Percentiles rank a stretch among this genome's conserved stretches.
Conservation (phyloP, 768 basidiomycete species). For the Boletus sensibilis region DNA sequence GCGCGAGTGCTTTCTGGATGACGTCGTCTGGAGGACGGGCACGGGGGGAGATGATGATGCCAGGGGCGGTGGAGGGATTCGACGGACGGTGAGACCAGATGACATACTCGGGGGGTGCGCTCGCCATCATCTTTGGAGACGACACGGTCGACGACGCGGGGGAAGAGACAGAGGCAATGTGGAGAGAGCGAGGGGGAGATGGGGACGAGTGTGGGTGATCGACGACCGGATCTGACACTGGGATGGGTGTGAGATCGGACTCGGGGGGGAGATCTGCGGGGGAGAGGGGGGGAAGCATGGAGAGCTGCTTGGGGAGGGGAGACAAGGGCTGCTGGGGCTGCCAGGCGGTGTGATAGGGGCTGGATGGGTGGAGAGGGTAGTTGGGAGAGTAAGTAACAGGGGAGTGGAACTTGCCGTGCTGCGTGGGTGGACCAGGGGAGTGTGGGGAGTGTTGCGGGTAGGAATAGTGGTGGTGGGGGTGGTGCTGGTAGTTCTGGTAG, state of each 20-base stretch:
- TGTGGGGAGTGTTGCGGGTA: constrained; percentile 33
- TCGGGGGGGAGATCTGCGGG: not conserved
- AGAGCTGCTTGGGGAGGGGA: constrained; percentile 62
- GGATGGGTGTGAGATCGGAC: constrained; percentile 5
- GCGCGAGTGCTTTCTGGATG: constrained; percentile 51
- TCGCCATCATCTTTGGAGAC: not conserved
- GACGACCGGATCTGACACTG: not conserved
- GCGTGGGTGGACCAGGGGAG: constrained; percentile 28
- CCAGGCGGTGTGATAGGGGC: constrained; percentile 45
- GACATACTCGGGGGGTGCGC: constrained; percentile 42
- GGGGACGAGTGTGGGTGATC: constrained; percentile 16
- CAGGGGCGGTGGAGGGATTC: constrained; percentile 62
- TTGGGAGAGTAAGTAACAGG: constrained; percentile 37
- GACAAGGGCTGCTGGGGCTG: constrained; percentile 48
- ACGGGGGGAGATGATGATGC: constrained; percentile 66
- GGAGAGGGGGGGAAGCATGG: constrained; percentile 41
- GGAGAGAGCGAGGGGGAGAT: constrained; percentile 10
- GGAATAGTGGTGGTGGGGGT: constrained; percentile 35
- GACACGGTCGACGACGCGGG: constrained; percentile 1
- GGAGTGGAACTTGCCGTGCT: constrained; percentile 27
- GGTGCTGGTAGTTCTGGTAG: constrained; percentile 39
- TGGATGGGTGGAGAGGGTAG: constrained; percentile 22
- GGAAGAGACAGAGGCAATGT: not conserved
- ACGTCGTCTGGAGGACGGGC: constrained; percentile 63
- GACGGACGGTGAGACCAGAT: constrained; percentile 74